A percentile compares a stretch with the other conserved stretches of the same genome.
These are phyloP conservation scores for Neoarthrinium moseri DNA, from an alignment of 2,329 filamentous ascomycete genomes.

Conservation along the genomic window DNA sequence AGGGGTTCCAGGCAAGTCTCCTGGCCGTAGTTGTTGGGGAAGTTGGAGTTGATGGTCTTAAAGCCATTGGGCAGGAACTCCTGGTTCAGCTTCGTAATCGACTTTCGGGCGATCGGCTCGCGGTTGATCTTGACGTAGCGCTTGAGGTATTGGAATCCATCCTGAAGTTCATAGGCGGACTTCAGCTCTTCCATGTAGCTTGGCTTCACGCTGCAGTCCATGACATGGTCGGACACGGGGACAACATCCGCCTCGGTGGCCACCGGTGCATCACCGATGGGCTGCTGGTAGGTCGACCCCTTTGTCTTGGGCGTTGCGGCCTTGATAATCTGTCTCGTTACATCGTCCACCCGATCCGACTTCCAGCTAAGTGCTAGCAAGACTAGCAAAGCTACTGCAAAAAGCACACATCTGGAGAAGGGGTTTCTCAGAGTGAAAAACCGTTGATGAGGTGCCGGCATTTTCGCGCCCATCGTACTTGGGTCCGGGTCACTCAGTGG, in stretches of 20 bases:
- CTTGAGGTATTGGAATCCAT: conserved; percentile 55
- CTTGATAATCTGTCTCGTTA: conserved; percentile 39
- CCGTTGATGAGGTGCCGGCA: conserved; percentile 37
- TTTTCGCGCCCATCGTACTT: conserved; percentile 36
- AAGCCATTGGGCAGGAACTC: conserved; percentile 45
- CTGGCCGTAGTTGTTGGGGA: conserved; percentile 34
- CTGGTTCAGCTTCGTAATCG: conserved; percentile 49
- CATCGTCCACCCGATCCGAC: conserved; percentile 37
- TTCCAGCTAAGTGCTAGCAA: conserved; percentile 40
- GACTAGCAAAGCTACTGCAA: conserved; percentile 41
- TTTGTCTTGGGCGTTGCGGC: conserved; percentile 34
- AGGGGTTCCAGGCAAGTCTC: conserved; percentile 49
- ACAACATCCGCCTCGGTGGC: conserved; percentile 27
- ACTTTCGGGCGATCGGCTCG: conserved; percentile 46
- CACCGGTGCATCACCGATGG: conserved; percentile 24
- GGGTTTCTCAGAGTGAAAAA: conserved; percentile 50
- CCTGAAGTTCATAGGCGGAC: conserved; percentile 44
- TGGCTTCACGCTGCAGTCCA: conserved; percentile 51
- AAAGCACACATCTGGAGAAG: conserved; percentile 42
- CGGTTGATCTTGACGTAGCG: conserved; percentile 53
- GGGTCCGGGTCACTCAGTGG: not conserved
- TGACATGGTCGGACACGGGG: conserved; percentile 32
- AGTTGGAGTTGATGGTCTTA: conserved; percentile 46
- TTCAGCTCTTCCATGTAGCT: conserved; percentile 44
- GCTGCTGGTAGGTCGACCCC: conserved; percentile 26